Conservation (phyloP, 805 yeast species). For the Saccharomycopsis sp. region DNA sequence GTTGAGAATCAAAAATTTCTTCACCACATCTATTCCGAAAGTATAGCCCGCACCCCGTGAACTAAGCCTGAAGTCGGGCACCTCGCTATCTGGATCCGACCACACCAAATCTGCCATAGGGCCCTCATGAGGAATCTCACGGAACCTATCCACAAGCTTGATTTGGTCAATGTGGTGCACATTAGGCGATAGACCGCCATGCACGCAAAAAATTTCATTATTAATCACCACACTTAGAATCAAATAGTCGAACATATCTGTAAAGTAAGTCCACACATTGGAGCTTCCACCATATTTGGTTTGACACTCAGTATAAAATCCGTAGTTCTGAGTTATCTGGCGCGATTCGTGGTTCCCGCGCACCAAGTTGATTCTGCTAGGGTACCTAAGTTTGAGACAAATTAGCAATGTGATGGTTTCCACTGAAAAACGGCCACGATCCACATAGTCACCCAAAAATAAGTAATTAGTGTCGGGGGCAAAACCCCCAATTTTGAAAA, state of each 20-base stretch:
- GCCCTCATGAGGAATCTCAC: slow-evolving; percentile 97
- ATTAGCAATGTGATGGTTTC: slow-evolving; percentile 85
- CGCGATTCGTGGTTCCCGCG: slow-evolving; percentile 97
- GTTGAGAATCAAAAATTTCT: slow-evolving; percentile 75
- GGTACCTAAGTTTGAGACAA: slow-evolving; percentile 81
- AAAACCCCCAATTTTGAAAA: slow-evolving; percentile 87
- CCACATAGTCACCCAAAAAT: slow-evolving; percentile 94
- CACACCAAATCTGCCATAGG: slow-evolving; percentile 99
- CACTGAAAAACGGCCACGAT: slow-evolving; percentile 87
- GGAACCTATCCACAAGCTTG: slow-evolving; percentile 79
- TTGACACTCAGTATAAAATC: slow-evolving; percentile 91
- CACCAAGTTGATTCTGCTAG: slow-evolving; percentile 70
- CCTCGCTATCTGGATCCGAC: slow-evolving; percentile 93
- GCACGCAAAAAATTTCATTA: slow-evolving; percentile 86
- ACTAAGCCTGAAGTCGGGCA: slow-evolving; percentile 71
- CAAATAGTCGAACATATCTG: slow-evolving; percentile 88
- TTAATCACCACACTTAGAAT: slow-evolving; percentile 88
- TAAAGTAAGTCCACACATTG: slow-evolving; percentile 80
- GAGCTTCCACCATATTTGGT: slow-evolving; percentile 73
- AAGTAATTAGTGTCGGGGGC: slow-evolving; percentile 92
- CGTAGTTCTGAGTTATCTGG: slow-evolving; percentile 95
- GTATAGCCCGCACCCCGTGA: slow-evolving; percentile 98
- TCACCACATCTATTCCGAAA: slow-evolving; percentile 86
- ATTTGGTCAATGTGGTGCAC: slow-evolving; percentile 93
- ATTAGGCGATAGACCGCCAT: slow-evolving; percentile 94